phyloP scores from a whole-genome alignment of 1,284 basidiomycete species.

The Cryptococcus sp. region DNA sequence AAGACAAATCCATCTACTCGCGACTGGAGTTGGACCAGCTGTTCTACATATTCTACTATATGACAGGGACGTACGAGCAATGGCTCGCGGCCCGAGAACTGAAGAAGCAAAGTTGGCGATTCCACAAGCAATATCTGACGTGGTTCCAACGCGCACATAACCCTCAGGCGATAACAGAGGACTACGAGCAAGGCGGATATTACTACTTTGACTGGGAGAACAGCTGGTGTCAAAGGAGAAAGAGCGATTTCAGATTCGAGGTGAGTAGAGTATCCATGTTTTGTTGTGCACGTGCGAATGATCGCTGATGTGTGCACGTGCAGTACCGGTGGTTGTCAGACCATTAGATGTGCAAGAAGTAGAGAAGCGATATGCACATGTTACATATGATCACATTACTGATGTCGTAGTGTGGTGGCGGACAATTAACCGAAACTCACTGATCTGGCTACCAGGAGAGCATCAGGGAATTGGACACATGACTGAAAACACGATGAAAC shows the following conservation, averaged over 20 bases:
- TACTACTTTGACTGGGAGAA: slow-evolving; percentile 98
- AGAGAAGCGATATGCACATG: too few relatives aligned
- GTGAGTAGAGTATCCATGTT: slow-evolving; percentile 25
- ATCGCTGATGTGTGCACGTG: not conserved
- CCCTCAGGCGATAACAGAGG: slow-evolving; percentile 98
- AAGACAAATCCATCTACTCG: slow-evolving; percentile 81
- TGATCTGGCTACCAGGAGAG: too few relatives aligned
- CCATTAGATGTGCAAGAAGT: not conserved
- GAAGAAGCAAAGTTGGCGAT: slow-evolving; percentile 97
- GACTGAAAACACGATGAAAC: too few relatives aligned
- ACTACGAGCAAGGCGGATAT: slow-evolving; percentile 98
- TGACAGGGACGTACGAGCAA: slow-evolving; percentile 95
- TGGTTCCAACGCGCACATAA: slow-evolving; percentile 99
- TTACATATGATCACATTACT: too few relatives aligned
- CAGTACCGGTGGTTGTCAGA: slow-evolving; percentile 1
- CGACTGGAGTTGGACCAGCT: slow-evolving; percentile 96
- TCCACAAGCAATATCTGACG: slow-evolving; percentile 98
- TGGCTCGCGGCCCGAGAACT: slow-evolving; percentile 96
- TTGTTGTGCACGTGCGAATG: not conserved
- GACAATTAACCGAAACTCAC: too few relatives aligned
- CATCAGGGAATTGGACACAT: too few relatives aligned
- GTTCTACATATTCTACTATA: slow-evolving; percentile 99
- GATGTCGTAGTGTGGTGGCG: too few relatives aligned
- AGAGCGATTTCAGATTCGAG: slow-evolving; percentile 93
- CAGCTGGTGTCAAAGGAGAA: slow-evolving; percentile 97